Percentiles rank a stretch among this genome's conserved stretches.
These are phyloP conservation scores for Inga oerstediana DNA, from an alignment of 306 rosid genomes.

Conservation along the genomic window DNA sequence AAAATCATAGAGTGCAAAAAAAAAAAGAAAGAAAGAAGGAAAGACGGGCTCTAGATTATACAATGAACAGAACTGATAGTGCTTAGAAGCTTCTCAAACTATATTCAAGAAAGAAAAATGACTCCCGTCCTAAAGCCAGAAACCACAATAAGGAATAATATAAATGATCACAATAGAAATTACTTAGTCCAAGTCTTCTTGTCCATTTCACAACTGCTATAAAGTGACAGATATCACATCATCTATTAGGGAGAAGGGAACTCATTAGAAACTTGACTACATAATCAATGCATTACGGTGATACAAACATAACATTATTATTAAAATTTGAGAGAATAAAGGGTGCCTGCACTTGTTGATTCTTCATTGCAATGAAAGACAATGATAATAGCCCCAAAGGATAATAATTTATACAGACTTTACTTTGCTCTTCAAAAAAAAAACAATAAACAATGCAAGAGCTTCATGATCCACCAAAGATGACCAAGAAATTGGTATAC, in stretches of 20 bases:
- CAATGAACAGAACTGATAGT: neutral
- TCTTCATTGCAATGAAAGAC: no score
- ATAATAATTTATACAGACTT: slow-evolving; percentile 1
- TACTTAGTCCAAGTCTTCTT: slow-evolving; percentile 2
- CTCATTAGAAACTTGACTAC: slow-evolving; percentile 13
- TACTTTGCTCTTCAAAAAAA: slow-evolving; percentile 5
- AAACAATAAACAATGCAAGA: slow-evolving; percentile 22
- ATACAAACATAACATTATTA: slow-evolving; percentile 15
- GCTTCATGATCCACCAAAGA: slow-evolving; percentile 22
- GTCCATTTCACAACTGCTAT: neutral
- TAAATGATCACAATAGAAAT: neutral
- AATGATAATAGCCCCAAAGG: neutral
- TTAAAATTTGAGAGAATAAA: slow-evolving; percentile 2
- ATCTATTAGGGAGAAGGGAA: neutral
- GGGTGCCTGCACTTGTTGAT: neutral
- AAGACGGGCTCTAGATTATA: neutral
- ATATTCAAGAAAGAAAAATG: neutral
- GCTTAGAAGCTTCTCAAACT: slow-evolving; percentile 13
- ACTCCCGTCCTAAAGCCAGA: neutral
- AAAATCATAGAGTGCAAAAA: neutral
- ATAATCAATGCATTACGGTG: neutral
- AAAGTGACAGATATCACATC: neutral
- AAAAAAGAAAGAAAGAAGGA: neutral
- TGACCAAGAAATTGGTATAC: neutral
- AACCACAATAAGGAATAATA: neutral